These are phyloP conservation scores for Amaranthus cruentus DNA, from an alignment of 148 eudicot genomes.

Conservation along the genomic window DNA sequence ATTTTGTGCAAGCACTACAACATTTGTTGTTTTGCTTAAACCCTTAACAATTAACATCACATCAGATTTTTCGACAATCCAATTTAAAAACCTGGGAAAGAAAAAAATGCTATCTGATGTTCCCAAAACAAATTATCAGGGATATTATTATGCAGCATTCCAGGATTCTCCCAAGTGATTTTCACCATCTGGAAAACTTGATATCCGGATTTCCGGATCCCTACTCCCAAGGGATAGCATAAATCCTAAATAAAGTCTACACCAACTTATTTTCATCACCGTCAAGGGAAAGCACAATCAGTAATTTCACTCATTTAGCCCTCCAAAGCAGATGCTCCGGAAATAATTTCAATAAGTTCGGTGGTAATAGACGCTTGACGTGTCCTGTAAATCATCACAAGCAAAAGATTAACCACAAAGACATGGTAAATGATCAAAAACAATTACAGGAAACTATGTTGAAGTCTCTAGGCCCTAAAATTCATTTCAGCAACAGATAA, in stretches of 20 bases:
- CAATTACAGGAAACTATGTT: conserved; percentile 2
- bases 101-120: conserved; percentile 10
- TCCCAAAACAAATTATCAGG: conserved; percentile 1
- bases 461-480: neutral
- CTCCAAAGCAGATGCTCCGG: conserved; percentile 88
- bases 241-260: conserved; percentile 19
- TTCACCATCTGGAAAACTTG: too few species aligned
- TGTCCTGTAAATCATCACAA: conserved; percentile 44
- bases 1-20: neutral
- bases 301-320: conserved; percentile 28
- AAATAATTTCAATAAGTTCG: conserved; percentile 78
- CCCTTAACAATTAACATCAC: neutral
- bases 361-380: conserved; percentile 96
- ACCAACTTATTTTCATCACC: conserved; percentile 46
- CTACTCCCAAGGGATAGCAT: conserved; percentile 21
- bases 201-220: too few species aligned
- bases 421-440: neutral
- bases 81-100: neutral
- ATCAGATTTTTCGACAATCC: neutral
- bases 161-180: neutral
- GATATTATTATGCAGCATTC: conserved; percentile 16
- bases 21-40: conserved; percentile 5
- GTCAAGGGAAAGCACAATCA: conserved; percentile 25
- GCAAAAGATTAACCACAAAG: conserved; percentile 17
- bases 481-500: too few species aligned